Evolutionary conservation across 2,329 filamentous ascomycete genomes (phyloP), one percentile per base, ranked within the genome.

Genomic region (Scytalidium sp.): DNA sequence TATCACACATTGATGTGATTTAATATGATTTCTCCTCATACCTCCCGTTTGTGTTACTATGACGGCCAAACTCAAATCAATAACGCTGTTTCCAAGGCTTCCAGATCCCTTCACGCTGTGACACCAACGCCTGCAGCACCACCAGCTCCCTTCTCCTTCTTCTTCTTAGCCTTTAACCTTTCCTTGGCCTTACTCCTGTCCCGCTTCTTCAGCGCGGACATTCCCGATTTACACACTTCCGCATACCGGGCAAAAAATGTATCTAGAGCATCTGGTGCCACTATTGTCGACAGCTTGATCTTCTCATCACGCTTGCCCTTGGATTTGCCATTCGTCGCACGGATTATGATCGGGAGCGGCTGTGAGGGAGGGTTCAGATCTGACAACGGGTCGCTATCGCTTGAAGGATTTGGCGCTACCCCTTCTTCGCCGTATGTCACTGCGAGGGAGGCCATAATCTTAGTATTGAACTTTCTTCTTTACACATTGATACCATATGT

Each of bases 201-300:
- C 59, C 94, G 80, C 66, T 96, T 96, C 81, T 96, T 97, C 71
- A 99, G 67, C 7, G 86, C 85, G 44, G 81, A 78, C 91, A 97
- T 97, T 5, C 91, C 90, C 0, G 79, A 75, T 74, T 96, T 97
- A 72, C 92, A 97, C 3, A 91, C 79, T 59, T 97, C 94, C 19
- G 91, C 92, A 72, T 97, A 99, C 46, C 82, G 79, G 23, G 75
- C 73, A 67, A 91, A 99, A 65, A 99, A 99, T 0, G 68, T 74
- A 47, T 95, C 91, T 10, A 97, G 68, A 4, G 87, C 82, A 50
- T 85, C 81, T 1, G 87, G 82, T 49, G 87, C 78, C 1, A 97
- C 91, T 0, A 96, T 70, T 0, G 94, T 97, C 2, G 89, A 90
- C 21, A 97, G 66, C 68, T 92, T 96, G 58, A 88, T 70, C 57